Conservation (phyloP, 495 filamentous ascomycete species). For the Cercophora samala region DNA sequence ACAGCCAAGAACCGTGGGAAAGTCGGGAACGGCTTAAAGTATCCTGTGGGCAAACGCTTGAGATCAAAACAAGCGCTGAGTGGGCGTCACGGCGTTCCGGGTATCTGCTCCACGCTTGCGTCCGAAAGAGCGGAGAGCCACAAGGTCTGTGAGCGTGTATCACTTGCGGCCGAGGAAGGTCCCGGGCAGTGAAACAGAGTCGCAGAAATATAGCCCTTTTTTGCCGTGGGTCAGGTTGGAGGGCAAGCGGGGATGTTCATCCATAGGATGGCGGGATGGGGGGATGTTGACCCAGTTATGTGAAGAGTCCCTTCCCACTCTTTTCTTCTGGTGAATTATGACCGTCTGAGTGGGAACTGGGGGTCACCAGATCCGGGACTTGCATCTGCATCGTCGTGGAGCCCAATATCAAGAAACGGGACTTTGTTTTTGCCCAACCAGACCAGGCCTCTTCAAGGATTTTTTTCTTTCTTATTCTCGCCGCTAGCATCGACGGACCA, state of each 20-base stretch:
- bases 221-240: not conserved
- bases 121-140: slow-evolving; percentile 5
- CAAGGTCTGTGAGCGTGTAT: not conserved
- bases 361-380: slow-evolving; percentile 8
- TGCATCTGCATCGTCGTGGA: not conserved
- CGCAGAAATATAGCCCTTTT: not conserved
- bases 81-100: slow-evolving; percentile 8
- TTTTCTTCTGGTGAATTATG: not conserved
- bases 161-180: not conserved
- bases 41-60: not conserved
- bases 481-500: slow-evolving; percentile 14
- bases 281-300: not conserved
- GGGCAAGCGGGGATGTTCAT: not conserved
- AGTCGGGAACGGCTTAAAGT: not conserved
- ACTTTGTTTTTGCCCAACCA: not conserved
- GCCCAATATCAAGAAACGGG: not conserved
- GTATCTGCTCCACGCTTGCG: slow-evolving; percentile 12
- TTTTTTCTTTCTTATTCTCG: slow-evolving; percentile 6
- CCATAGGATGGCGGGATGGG: too few relatives aligned
- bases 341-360: not conserved
- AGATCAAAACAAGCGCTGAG: slow-evolving; percentile 7
- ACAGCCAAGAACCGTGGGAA: not conserved
- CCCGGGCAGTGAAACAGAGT: not conserved
- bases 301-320: not conserved
- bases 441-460: not conserved